phyloP scores from a whole-genome alignment of 805 yeast genomes.

The Kregervanrija pseudodelftensis region DNA sequence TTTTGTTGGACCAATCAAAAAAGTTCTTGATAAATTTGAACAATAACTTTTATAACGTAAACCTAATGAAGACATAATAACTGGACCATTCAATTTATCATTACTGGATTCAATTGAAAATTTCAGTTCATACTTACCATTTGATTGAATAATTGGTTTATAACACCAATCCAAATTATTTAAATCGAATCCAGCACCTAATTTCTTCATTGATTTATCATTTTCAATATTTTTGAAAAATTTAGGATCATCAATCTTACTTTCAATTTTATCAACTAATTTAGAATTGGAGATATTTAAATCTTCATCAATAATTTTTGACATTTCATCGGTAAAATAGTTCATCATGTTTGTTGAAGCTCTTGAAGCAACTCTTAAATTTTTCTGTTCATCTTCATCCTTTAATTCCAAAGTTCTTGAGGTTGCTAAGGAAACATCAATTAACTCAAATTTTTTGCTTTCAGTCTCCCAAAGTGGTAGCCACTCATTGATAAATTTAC shows the following conservation, averaged over 20 bases:
- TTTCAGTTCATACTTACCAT: conserved; percentile 74
- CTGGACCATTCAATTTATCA: conserved; percentile 63
- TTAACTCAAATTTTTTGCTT: conserved; percentile 33
- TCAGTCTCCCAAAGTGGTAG: conserved; percentile 28
- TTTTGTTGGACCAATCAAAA: conserved; percentile 79
- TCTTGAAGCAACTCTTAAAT: conserved; percentile 63
- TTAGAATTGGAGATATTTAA: conserved; percentile 63
- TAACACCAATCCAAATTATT: conserved; percentile 87
- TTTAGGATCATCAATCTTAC: conserved; percentile 70
- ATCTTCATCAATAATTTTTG: conserved; percentile 81
- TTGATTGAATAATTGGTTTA: conserved; percentile 85
- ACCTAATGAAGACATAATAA: conserved; percentile 77
- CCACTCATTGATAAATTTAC: conserved; percentile 86
- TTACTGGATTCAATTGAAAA: conserved; percentile 76
- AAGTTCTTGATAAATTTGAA: conserved; percentile 81
- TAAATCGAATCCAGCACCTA: conserved; percentile 66
- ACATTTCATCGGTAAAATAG: conserved; percentile 81
- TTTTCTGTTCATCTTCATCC: conserved; percentile 69
- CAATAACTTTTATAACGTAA: conserved; percentile 84
- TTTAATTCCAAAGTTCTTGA: conserved; percentile 63
- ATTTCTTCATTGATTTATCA: conserved; percentile 41
- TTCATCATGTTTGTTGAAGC: conserved; percentile 76
- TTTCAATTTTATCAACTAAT: conserved; percentile 70
- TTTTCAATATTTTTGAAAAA: conserved; percentile 49
- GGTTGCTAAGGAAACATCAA: conserved; percentile 48